A percentile compares a stretch with the other conserved stretches of the same genome.
These are phyloP conservation scores for Solanum pimpinellifolium DNA, from an alignment of 257 asterid species.

Conservation along the genomic window DNA sequence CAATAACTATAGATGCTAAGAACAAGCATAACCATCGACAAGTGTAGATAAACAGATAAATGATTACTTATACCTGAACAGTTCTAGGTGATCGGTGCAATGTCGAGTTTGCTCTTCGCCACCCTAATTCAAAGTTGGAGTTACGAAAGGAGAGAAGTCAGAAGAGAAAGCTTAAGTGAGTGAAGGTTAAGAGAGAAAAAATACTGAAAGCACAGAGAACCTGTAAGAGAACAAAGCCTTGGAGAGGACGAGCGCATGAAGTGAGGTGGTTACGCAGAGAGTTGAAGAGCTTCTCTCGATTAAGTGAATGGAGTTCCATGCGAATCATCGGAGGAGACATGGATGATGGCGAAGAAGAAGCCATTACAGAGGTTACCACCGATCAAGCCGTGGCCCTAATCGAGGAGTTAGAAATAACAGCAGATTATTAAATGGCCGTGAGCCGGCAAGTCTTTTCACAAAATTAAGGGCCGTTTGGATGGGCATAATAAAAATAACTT, in stretches of 20 bases:
- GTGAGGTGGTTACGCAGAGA: slow-evolving; percentile 57
- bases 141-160: not conserved
- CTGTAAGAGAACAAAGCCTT: slow-evolving; percentile 65
- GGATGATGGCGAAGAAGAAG: not conserved
- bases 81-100: slow-evolving; percentile 79
- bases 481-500: too few relatives aligned
- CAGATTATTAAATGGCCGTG: not conserved
- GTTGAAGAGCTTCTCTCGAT: slow-evolving; percentile 56
- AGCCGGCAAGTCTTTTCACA: not conserved
- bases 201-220: slow-evolving; percentile 7
- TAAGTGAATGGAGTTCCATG: slow-evolving; percentile 44
- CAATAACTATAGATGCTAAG: not conserved
- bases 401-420: not conserved
- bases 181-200: not conserved
- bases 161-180: not conserved
- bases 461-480: too few relatives aligned
- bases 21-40: not conserved
- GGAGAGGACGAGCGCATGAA: slow-evolving; percentile 36
- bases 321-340: slow-evolving; percentile 66
- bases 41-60: not conserved
- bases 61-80: slow-evolving; percentile 49
- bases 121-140: slow-evolving; percentile 25
- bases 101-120: slow-evolving; percentile 84
- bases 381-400: not conserved
- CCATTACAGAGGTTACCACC: not conserved